These are phyloP conservation scores for Trypanosoma boissoni DNA, from an alignment of 208 protist species.

Conservation along the genomic window DNA sequence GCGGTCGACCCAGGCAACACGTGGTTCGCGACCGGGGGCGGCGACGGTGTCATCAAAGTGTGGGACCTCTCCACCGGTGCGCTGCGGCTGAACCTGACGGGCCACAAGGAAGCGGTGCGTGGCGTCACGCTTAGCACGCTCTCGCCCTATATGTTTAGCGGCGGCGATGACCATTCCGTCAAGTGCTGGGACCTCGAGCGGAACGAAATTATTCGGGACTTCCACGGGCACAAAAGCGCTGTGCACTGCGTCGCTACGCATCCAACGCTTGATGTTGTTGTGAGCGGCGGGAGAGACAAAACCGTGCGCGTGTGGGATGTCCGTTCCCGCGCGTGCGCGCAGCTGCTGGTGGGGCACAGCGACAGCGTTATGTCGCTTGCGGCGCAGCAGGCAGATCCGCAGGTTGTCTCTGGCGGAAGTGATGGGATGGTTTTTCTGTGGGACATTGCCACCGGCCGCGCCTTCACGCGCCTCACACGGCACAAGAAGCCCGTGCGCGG, in stretches of 20 bases:
- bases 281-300: slow-evolving; percentile 97
- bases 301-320: slow-evolving; percentile 94
- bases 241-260: slow-evolving; percentile 94
- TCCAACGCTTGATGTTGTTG: slow-evolving; percentile 96
- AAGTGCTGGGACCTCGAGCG: slow-evolving; percentile 99
- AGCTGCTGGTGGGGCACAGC: slow-evolving; percentile 93
- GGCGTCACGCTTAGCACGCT: slow-evolving; percentile 83
- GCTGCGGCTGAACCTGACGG: slow-evolving; percentile 98
- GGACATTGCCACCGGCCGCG: slow-evolving; percentile 83
- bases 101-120: slow-evolving; percentile 95
- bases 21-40: slow-evolving; percentile 98
- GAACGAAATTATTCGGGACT: slow-evolving; percentile 93
- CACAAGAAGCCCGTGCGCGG: slow-evolving; percentile 99
- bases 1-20: slow-evolving; percentile 98
- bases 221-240: slow-evolving; percentile 97
- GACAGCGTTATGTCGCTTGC: slow-evolving; percentile 90
- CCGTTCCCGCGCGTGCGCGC: slow-evolving; percentile 67
- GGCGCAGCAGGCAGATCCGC: slow-evolving; percentile 88
- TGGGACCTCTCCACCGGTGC: slow-evolving; percentile 96
- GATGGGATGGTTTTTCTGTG: slow-evolving; percentile 94
- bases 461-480: slow-evolving; percentile 92
- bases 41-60: slow-evolving; percentile 98
- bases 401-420: slow-evolving; percentile 92
- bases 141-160: slow-evolving; percentile 99
- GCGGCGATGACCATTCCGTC: slow-evolving; percentile 98